These are phyloP conservation scores for Trichoderma citrinoviride DNA, from an alignment of 2,329 filamentous ascomycete species.

Conservation along the genomic window DNA sequence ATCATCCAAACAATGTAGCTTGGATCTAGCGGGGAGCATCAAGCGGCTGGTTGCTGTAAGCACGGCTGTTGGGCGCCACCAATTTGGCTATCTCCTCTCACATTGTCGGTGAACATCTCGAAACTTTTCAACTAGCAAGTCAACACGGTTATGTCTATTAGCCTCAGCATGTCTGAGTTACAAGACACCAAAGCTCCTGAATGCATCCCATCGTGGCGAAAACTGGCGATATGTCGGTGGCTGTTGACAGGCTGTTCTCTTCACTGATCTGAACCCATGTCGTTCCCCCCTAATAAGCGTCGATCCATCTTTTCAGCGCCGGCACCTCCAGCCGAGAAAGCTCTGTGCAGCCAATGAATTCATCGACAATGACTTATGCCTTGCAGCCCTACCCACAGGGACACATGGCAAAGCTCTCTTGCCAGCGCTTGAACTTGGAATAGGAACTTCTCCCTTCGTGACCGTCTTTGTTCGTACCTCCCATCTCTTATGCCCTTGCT, in stretches of 20 bases:
- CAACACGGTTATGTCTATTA: too few relatives aligned
- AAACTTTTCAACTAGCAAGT: too few relatives aligned
- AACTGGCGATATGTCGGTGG: not conserved
- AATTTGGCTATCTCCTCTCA: too few relatives aligned
- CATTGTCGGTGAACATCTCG: too few relatives aligned
- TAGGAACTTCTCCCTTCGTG: not conserved
- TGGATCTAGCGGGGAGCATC: too few relatives aligned
- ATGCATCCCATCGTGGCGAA: not conserved
- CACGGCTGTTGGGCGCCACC: too few relatives aligned
- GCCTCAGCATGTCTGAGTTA: not conserved
- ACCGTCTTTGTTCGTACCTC: not conserved
- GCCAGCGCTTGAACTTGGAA: not conserved
- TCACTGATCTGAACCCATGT: not conserved
- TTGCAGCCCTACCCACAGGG: constrained; percentile 18
- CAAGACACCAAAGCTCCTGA: not conserved
- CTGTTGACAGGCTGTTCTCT: not conserved
- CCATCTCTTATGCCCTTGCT: not conserved
- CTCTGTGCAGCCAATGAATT: constrained; percentile 4
- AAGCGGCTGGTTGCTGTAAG: too few relatives aligned
- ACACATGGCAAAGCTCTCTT: constrained; percentile 2
- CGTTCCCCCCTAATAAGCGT: not conserved
- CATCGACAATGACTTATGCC: not conserved
- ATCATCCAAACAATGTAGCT: too few relatives aligned
- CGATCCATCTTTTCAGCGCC: not conserved
- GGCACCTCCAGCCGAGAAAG: constrained; percentile 9